Evolutionary conservation across 768 basidiomycete species (phyloP).

Genomic region (Lyophyllum shimeji): DNA sequence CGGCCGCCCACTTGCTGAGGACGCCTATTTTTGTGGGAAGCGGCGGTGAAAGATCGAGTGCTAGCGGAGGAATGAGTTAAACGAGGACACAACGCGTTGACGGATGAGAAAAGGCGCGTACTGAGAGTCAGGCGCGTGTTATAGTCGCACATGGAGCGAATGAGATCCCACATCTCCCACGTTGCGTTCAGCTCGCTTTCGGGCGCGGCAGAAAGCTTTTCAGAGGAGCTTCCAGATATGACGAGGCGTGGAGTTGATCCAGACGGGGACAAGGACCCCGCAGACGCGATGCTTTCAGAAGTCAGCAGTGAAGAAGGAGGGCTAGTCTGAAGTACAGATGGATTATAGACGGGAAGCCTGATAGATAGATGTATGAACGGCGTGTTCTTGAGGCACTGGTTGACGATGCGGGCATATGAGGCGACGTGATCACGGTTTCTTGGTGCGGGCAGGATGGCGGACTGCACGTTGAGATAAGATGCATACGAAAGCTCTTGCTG

Average conservation of each 20-base stretch:
- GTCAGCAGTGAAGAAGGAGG: conserved; percentile 21
- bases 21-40: conserved; percentile 77
- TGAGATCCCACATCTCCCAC: conserved; percentile 99
- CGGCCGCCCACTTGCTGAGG: conserved; percentile 87
- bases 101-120: conserved; percentile 30
- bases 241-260: conserved; percentile 33
- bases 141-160: conserved; percentile 88
- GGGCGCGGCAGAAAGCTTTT: conserved; percentile 35
- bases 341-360: conserved; percentile 81
- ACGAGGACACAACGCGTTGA: not conserved
- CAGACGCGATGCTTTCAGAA: conserved; percentile 11
- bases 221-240: conserved; percentile 30
- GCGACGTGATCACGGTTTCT: conserved; percentile 79
- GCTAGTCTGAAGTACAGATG: conserved; percentile 51
- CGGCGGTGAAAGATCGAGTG: conserved; percentile 88
- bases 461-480: conserved; percentile 84
- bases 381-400: conserved; percentile 66
- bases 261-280: conserved; percentile 11
- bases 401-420: conserved; percentile 91
- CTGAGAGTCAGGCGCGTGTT: conserved; percentile 70
- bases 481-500: conserved; percentile 93
- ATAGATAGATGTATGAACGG: conserved; percentile 82
- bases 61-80: conserved; percentile 39
- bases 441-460: conserved; percentile 87
- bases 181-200: conserved; percentile 68